Percentiles rank a stretch among this genome's conserved stretches.
These are phyloP conservation scores for Skeletonema costatum DNA, from an alignment of 108 stramenopile genomes.

Conservation along the genomic window DNA sequence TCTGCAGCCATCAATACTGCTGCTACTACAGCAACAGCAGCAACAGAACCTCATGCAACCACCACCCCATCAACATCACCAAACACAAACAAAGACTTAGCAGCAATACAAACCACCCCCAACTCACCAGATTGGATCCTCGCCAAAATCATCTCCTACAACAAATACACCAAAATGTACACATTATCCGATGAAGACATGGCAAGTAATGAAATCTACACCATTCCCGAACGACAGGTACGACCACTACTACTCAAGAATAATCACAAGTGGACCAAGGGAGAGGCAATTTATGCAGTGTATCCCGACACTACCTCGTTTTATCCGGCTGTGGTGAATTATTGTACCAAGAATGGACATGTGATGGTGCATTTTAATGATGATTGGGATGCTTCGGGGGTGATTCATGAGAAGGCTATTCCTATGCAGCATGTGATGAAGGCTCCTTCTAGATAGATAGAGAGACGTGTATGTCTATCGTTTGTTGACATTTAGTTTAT, in stretches of 20 bases:
- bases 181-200: conserved; percentile 78
- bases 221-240: conserved; percentile 70
- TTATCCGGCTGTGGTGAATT: conserved; percentile 72
- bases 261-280: conserved; percentile 37
- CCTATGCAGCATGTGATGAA: conserved; percentile 73
- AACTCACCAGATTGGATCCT: conserved; percentile 82
- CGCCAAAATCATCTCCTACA: conserved; percentile 76
- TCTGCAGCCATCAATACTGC: conserved; percentile 10
- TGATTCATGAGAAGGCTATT: conserved; percentile 84
- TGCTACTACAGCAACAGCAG: conserved; percentile 5
- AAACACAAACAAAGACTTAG: conserved; percentile 66
- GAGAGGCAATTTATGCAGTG: conserved; percentile 77
- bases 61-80: conserved; percentile 11
- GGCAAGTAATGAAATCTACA: conserved; percentile 79
- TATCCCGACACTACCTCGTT: conserved; percentile 90
- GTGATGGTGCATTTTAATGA: conserved; percentile 84
- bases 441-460: conserved; percentile 45
- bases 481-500: not conserved
- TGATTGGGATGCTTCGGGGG: conserved; percentile 77
- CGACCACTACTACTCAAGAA: conserved; percentile 35
- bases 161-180: conserved; percentile 72
- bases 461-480: not conserved
- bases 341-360: conserved; percentile 37
- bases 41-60: not conserved
- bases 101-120: conserved; percentile 72